Conservation (phyloP, 148 eudicot genomes). For the Gaultheria prostrata region DNA sequence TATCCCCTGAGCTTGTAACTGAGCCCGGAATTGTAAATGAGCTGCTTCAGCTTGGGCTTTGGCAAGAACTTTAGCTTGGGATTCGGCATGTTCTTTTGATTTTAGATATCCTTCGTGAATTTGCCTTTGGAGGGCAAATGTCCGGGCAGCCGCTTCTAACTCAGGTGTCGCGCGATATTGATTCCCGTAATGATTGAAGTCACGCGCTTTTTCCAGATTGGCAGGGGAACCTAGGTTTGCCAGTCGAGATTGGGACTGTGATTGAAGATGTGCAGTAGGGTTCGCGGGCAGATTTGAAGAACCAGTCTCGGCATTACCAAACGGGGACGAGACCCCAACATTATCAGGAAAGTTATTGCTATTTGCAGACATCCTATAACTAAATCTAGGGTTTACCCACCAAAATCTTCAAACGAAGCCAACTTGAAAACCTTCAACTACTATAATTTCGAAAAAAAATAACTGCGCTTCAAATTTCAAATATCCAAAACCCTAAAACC, state of each 20-base stretch:
- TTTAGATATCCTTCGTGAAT: background rate
- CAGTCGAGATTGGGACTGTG: conserved; percentile 55
- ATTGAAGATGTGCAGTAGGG: conserved; percentile 38
- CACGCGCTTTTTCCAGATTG: background rate
- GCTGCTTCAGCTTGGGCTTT: conserved; percentile 37
- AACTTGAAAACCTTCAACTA: conserved; percentile 15
- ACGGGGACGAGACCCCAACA: conserved; percentile 57
- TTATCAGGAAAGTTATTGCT: conserved; percentile 59
- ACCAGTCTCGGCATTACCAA: conserved; percentile 50
- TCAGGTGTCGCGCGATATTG: conserved; percentile 58
- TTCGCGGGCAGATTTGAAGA: conserved; percentile 56
- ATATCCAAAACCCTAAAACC: background rate
- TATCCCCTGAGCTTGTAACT: conserved; percentile 69
- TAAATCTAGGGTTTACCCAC: background rate
- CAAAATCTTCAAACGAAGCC: conserved; percentile 13
- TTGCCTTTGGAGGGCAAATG: conserved; percentile 19
- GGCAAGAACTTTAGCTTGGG: conserved; percentile 28
- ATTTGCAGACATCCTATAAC: conserved; percentile 53
- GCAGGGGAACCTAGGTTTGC: conserved; percentile 33
- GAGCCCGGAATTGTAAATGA: conserved; percentile 57
- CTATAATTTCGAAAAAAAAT: background rate
- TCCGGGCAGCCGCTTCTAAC: conserved; percentile 48
- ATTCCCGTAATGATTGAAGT: background rate
- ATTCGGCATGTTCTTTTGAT: background rate
- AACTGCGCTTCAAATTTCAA: background rate